These are phyloP conservation scores for Pyricularia sp. DNA, from an alignment of 2,329 filamentous ascomycete genomes.

Conservation along the genomic window DNA sequence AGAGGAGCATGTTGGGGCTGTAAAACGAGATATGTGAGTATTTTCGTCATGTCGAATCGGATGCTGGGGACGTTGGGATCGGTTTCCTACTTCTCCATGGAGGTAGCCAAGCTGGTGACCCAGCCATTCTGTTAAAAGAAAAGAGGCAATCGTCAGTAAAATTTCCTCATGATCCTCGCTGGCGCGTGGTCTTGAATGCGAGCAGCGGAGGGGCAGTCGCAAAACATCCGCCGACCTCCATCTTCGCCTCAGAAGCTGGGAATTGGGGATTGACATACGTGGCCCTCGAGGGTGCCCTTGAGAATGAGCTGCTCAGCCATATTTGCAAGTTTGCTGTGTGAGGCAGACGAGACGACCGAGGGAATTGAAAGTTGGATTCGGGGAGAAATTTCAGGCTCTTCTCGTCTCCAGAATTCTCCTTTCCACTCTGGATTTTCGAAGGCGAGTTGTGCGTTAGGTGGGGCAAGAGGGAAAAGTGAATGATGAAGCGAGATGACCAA, in stretches of 20 bases:
- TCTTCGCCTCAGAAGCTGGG: slow-evolving; percentile 13
- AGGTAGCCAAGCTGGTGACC: slow-evolving; percentile 97
- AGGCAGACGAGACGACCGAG: slow-evolving; percentile 10
- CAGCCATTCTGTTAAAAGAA: slow-evolving; percentile 64
- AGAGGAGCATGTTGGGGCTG: slow-evolving; percentile 99
- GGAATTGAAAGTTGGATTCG: slow-evolving; percentile 2
- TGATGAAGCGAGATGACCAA: neutral
- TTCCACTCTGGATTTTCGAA: neutral
- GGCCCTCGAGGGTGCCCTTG: slow-evolving; percentile 96
- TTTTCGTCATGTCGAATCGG: slow-evolving; percentile 1
- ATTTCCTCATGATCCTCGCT: slow-evolving; percentile 1
- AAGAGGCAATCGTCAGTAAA: slow-evolving; percentile 16
- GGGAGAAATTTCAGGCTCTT: neutral
- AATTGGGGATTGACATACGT: slow-evolving; percentile 47
- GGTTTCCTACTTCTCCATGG: slow-evolving; percentile 83
- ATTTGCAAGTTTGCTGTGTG: slow-evolving; percentile 28
- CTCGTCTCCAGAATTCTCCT: slow-evolving; percentile 1
- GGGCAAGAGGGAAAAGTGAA: neutral
- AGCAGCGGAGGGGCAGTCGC: neutral
- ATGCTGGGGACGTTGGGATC: neutral
- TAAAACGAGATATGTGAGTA: slow-evolving; percentile 16
- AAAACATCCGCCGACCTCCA: neutral
- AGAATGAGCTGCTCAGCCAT: slow-evolving; percentile 95
- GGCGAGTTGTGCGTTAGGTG: slow-evolving; percentile 1
- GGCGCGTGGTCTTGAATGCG: neutral